Evolutionary conservation across 257 asterid genomes (phyloP).

Genomic region (Solanum rostratum): DNA sequence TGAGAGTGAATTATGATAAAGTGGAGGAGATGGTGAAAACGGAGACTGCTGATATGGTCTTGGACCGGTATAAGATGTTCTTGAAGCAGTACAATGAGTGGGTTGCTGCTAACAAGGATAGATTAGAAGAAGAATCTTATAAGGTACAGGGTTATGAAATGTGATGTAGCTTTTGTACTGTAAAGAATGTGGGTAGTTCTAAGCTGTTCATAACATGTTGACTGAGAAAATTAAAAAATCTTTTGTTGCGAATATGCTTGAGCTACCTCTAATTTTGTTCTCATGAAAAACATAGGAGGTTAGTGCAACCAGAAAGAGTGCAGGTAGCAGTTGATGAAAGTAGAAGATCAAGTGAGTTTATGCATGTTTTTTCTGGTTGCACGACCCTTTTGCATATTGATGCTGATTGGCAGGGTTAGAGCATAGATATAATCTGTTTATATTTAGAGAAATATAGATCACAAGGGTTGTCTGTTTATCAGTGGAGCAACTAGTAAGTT

Average conservation of each 20-base stretch:
- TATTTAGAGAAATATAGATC: neutral
- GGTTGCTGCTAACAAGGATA: slow-evolving; percentile 70
- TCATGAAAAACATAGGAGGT: neutral
- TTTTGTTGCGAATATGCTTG: neutral
- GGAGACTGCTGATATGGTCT: slow-evolving; percentile 39
- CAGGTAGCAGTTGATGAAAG: neutral
- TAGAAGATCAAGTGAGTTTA: neutral
- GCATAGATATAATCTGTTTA: neutral
- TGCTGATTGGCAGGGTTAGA: neutral
- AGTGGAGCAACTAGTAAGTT: neutral
- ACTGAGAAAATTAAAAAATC: neutral
- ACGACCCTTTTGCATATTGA: neutral
- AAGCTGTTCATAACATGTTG: neutral
- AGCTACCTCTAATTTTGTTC: neutral
- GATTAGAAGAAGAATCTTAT: slow-evolving; percentile 72
- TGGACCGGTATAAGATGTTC: slow-evolving; percentile 76
- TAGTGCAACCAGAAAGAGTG: neutral
- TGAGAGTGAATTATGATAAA: slow-evolving; percentile 49
- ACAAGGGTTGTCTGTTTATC: neutral
- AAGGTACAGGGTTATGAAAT: slow-evolving; percentile 29
- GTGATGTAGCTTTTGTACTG: neutral
- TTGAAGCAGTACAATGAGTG: slow-evolving; percentile 83
- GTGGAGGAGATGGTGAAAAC: slow-evolving; percentile 42
- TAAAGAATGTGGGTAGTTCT: neutral
- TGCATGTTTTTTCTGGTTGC: neutral